Percentiles rank a stretch among this genome's conserved stretches.
Evolutionary conservation across 106 monocot species (phyloP).

Genomic region (Acorus gramineus): DNA sequence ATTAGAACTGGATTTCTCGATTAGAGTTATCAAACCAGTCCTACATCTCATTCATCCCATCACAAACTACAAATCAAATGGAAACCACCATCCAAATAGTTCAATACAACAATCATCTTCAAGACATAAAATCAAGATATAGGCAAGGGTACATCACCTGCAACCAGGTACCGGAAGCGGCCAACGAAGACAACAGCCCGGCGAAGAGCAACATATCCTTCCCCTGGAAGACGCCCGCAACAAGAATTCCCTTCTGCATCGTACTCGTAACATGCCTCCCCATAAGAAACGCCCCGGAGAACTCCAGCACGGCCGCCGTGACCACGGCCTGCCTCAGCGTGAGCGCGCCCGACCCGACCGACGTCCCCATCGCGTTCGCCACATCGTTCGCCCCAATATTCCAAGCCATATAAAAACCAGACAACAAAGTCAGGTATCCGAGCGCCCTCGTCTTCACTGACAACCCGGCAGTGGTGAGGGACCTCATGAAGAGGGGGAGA

Average conservation of each 20-base stretch:
- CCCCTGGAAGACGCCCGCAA: conserved; percentile 61
- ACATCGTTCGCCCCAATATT: conserved; percentile 98
- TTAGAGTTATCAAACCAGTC: too few relatives aligned
- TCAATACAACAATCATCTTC: too few relatives aligned
- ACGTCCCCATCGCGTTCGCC: conserved; percentile 98
- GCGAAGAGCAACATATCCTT: conserved; percentile 74
- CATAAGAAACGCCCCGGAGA: conserved; percentile 90
- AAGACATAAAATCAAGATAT: neutral
- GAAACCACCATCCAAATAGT: too few relatives aligned
- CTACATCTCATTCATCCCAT: too few relatives aligned
- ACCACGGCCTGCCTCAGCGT: conserved; percentile 86
- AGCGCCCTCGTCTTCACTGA: conserved; percentile 43
- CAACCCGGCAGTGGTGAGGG: conserved; percentile 26
- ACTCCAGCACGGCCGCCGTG: conserved; percentile 91
- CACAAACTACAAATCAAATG: too few relatives aligned
- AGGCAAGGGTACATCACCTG: conserved; percentile 30
- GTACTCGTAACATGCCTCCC: conserved; percentile 94
- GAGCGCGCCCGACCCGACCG: conserved; percentile 92
- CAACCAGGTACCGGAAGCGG: conserved; percentile 87
- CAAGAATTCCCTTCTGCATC: conserved; percentile 97
- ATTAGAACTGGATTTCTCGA: too few relatives aligned
- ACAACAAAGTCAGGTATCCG: conserved; percentile 60
- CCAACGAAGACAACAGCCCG: conserved; percentile 79
- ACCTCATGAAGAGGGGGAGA: conserved; percentile 51
- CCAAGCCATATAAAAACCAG: conserved; percentile 98